A percentile compares a stretch with the other conserved stretches of the same genome.
Evolutionary conservation across 2,329 filamentous ascomycete genomes (phyloP).

Genomic region (Phaeosphaeria sp.): DNA sequence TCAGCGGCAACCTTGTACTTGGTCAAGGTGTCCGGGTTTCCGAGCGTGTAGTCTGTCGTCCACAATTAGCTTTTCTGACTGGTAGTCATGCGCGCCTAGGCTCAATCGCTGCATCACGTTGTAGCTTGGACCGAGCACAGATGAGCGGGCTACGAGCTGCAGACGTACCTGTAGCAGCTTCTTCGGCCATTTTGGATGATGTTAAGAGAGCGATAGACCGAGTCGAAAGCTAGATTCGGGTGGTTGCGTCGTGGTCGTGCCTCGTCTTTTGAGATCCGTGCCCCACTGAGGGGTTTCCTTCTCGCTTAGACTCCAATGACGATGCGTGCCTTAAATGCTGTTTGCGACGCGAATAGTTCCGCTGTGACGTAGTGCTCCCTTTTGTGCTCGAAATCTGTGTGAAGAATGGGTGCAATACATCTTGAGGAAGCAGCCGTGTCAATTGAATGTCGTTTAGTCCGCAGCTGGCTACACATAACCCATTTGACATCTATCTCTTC

Average conservation of each 20-base stretch:
- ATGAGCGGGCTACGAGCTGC: conserved; percentile 1
- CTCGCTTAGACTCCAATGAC: conserved; percentile 43
- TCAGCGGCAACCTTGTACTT: conserved; percentile 98
- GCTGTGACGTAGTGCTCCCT: conserved; percentile 7
- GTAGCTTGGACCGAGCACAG: background rate
- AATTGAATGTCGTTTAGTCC: background rate
- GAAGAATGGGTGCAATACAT: background rate
- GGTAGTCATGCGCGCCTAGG: conserved; percentile 14
- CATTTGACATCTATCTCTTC: no score
- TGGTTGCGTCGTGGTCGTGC: conserved; percentile 30
- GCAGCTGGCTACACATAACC: background rate
- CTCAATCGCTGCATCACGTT: conserved; percentile 1
- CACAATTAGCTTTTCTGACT: conserved; percentile 34
- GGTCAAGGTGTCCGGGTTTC: conserved; percentile 92
- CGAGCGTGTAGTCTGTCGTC: conserved; percentile 79
- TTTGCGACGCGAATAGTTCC: background rate
- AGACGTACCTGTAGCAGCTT: conserved; percentile 39
- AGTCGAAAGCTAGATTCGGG: conserved; percentile 29
- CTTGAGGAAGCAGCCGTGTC: no score
- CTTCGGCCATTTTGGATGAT: conserved; percentile 45
- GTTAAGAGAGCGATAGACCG: conserved; percentile 26
- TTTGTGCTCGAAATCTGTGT: background rate
- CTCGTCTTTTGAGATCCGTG: conserved; percentile 39
- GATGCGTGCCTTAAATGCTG: conserved; percentile 15
- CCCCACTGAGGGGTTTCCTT: conserved; percentile 39